Conservation (phyloP, 1,139 yeast genomes). For the Pichia sp. region DNA sequence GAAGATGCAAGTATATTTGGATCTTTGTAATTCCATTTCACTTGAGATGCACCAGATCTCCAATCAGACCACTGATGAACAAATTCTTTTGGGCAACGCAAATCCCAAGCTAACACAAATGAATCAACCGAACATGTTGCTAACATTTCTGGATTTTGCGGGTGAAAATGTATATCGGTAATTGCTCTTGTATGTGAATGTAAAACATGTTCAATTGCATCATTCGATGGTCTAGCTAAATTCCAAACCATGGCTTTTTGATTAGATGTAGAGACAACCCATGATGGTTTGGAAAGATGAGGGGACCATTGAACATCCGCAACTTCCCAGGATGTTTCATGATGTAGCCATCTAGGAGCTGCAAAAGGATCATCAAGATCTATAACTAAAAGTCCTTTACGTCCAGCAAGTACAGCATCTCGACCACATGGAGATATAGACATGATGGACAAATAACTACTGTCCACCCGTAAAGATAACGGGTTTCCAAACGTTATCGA, state of each 20-base stretch:
- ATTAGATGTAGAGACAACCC: conserved; percentile 92
- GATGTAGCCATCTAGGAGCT: conserved; percentile 90
- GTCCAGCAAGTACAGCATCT: conserved; percentile 88
- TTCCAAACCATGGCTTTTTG: conserved; percentile 97
- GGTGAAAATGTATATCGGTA: conserved; percentile 91
- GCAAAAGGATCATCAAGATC: conserved; percentile 93
- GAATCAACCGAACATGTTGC: conserved; percentile 95
- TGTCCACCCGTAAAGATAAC: conserved; percentile 80
- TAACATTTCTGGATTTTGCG: conserved; percentile 76
- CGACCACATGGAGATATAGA: conserved; percentile 88
- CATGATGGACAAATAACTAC: conserved; percentile 49
- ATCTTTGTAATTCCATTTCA: conserved; percentile 82
- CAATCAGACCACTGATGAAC: conserved; percentile 81
- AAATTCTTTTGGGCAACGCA: conserved; percentile 71
- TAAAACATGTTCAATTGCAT: conserved; percentile 78
- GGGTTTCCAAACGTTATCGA: conserved; percentile 64
- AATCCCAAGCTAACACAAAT: conserved; percentile 83
- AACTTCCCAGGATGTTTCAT: conserved; percentile 94
- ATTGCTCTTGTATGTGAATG: conserved; percentile 92
- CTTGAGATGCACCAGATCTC: conserved; percentile 92
- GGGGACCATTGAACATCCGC: conserved; percentile 99
- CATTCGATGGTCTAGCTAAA: conserved; percentile 62
- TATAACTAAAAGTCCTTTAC: conserved; percentile 81
- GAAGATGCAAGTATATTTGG: conserved; percentile 76
- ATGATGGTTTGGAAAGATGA: conserved; percentile 69